Base-by-base conservation (phyloP, 495 filamentous ascomycete genomes). In the Aspergillus bertholletiae region DNA sequence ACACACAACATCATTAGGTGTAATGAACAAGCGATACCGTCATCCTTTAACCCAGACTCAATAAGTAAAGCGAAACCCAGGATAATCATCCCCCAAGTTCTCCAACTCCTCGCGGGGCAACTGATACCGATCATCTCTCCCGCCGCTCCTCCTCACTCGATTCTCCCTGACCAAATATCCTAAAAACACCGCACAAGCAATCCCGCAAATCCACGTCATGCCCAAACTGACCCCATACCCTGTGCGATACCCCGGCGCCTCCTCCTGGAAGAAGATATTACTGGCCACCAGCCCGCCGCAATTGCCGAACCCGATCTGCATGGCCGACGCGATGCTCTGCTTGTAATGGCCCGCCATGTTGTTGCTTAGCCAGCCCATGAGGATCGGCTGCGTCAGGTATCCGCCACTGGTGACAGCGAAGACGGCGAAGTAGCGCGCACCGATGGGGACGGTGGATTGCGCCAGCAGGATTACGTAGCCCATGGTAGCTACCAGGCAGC, bases 51-150 rank as follows among this genome's bases (percentile, higher is more conserved):
- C 27, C 34, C n/a, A 5, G 34, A 3, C 9, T 39, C 34, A 78
- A 62, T 77, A 76, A 17, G 74, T 78, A 57, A 79, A 84, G 49
- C 80, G 62, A 55, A 83, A 84, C 22, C 68, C 68, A 7, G 82
- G 83, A 68, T 84, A 80, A 50, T 79, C 80, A 59, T 87, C 84
- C 0, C 82, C 83, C 50, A 85, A 68, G 56, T 85, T 85, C 53
- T 77, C 67, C 27, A 71, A 56, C 59, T 80, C 75, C 40, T 84
- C 74, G 49, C 58, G 53, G n/a, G n/a, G n/a, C 30, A 68, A 63
- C 28, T 49, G 56, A 41, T 80, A 70, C 57, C 75, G 67, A 58
- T 71, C 51, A 63, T 87, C 77, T 43, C 80, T 73, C 61, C 78
- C 72, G 0, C 81, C 82, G 24, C 69, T 49, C 9, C 80, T 76